Evolutionary conservation across 2,329 filamentous ascomycete genomes (phyloP).

Genomic region (Xylaria sp.): DNA sequence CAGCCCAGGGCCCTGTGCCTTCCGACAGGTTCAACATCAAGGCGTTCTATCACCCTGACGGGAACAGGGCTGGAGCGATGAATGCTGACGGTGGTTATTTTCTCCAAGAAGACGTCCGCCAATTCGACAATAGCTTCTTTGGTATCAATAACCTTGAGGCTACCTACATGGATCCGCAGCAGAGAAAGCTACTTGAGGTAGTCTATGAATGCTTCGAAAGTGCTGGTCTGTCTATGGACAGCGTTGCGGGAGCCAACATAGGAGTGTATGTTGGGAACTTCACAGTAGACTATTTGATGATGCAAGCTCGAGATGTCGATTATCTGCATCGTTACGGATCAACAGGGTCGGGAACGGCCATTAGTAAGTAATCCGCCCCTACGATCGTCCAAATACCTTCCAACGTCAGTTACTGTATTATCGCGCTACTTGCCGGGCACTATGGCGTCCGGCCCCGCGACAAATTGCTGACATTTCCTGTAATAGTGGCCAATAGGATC

Average conservation of each 20-base stretch:
- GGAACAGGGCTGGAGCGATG: conserved; percentile 2
- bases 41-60: conserved; percentile 25
- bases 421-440: too few relatives aligned
- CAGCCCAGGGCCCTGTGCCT: conserved; percentile 16
- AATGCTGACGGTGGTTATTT: conserved; percentile 32
- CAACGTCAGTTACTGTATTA: conserved; percentile 17
- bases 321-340: conserved; percentile 32
- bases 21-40: conserved; percentile 19
- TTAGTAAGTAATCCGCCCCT: conserved; percentile 12
- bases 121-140: conserved; percentile 26
- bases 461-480: too few relatives aligned
- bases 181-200: conserved; percentile 44
- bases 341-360: conserved; percentile 34
- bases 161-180: conserved; percentile 40
- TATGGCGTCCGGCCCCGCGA: too few relatives aligned
- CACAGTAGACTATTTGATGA: conserved; percentile 31
- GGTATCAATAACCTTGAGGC: conserved; percentile 26
- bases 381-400: conserved; percentile 24
- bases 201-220: conserved; percentile 42
- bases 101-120: conserved; percentile 28
- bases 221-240: conserved; percentile 23
- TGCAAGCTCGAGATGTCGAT: conserved; percentile 34
- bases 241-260: conserved; percentile 18
- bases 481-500: conserved; percentile 38
- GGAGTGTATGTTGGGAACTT: conserved; percentile 40